Evolutionary conservation across 352 stramenopile genomes (phyloP), one percentile per base, ranked within the genome.

Genomic region (Pythium pectinolyticum): DNA sequence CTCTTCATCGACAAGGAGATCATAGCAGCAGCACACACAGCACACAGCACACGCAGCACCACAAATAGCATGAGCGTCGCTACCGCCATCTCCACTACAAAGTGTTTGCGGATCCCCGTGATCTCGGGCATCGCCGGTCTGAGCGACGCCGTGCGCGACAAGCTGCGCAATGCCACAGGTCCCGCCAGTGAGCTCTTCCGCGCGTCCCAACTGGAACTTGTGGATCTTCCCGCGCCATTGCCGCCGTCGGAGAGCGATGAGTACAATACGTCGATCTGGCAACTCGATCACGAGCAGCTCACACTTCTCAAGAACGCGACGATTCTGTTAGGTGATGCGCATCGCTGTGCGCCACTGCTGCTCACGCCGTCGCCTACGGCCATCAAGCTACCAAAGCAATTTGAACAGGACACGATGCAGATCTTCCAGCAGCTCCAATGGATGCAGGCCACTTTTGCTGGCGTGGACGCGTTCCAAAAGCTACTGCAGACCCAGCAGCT

Each of bases 361-460:
- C 57, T 88, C n/a, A 55, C 46, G 28, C 55, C 40, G 40, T 47
- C 40, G n/a, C 27, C 45, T n/a, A 40, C 35, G 15, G 60, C 25
- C 24, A 37, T 70, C 49, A 19, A 30, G 10, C 22, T 57, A 39
- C 59, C 60, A 47, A 12, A 63, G 49, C 2, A 55, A n/a, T n/a
- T n/a, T 55, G 53, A 60, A 14, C 5, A 47, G 40, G 35, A 49
- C 46, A 54, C 63, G 43, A 63, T 70, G 49, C 56, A 72, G 28
- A 35, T 86, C 22, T 61, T 87, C 11, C 52, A 60, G 40, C 73
- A 78, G 1, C 53, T 89, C 24, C 55, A 75, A 51, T 89, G 80
- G 80, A 66, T 88, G 62, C 82, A 90, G 61, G 75, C 69, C 14
- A 89, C 78, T 7, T 90, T 82, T 49, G 82, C 82, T 0, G 82